Percentiles rank a stretch among this genome's conserved stretches.
phyloP scores from a whole-genome alignment of 345 rosid species.

The Chamaenerion angustifolium region DNA sequence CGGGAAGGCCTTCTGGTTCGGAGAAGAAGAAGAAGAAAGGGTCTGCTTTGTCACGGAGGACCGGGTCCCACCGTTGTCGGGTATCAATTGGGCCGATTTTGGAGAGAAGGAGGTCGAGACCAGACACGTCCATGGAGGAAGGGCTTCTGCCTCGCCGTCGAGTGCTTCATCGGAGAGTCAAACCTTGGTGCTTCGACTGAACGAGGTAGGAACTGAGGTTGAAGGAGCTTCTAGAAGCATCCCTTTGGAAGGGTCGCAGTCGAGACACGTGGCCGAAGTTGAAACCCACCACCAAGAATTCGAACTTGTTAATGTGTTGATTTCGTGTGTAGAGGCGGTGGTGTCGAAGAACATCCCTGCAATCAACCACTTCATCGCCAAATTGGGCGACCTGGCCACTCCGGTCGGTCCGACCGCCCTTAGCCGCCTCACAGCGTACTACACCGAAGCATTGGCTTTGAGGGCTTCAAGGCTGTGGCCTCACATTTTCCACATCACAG shows the following conservation, averaged over 20 bases:
- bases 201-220: conserved; percentile 26
- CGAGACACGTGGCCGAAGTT: conserved; percentile 19
- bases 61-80: conserved; percentile 42
- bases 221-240: conserved; percentile 40
- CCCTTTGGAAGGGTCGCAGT: conserved; percentile 22
- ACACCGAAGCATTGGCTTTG: conserved; percentile 71
- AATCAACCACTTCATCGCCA: conserved; percentile 54
- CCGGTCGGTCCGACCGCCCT: conserved; percentile 49
- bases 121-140: conserved; percentile 32
- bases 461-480: conserved; percentile 84
- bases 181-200: conserved; percentile 36
- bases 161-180: conserved; percentile 66
- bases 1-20: conserved; percentile 54
- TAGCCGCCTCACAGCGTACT: conserved; percentile 63
- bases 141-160: conserved; percentile 39
- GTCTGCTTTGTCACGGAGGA: conserved; percentile 61
- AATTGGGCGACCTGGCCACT: conserved; percentile 71
- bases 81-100: conserved; percentile 59
- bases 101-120: conserved; percentile 56
- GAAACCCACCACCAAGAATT: conserved; percentile 38
- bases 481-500: conserved; percentile 56
- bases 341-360: conserved; percentile 43
- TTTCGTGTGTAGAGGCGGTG: conserved; percentile 78
- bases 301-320: conserved; percentile 62
- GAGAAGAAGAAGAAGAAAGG: conserved; percentile 51